Base-by-base conservation (phyloP, 2,329 filamentous ascomycete species). In the Cyphellophora attinorum region DNA sequence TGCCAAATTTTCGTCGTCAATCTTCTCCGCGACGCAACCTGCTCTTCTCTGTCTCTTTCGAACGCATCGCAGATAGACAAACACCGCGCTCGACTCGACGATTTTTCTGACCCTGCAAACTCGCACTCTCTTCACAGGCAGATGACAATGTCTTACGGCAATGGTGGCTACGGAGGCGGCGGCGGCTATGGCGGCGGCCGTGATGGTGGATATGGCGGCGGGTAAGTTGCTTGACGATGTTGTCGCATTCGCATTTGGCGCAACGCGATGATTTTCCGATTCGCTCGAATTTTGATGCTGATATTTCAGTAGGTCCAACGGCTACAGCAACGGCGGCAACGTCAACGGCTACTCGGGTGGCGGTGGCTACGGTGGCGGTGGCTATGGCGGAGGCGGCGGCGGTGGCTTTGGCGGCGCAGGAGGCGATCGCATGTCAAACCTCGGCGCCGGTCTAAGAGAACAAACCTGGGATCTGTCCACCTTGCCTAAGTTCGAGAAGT, bases 401-500 rank as follows among this genome's bases (percentile, higher is more conserved):
- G 13, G 12, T 10, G 58, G 57, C 33, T 60, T 60, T 38, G 64
- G 72, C 37, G 77, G 73, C 46, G 80, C 73, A 48, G 84, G 85
- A 48, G 88, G 89, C 60, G 91, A 98, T 65, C 79, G 84, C 53
- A 98, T 98, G 91, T 82, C 79, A 50, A 80, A 81, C 60, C 83
- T 98, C 44, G 91, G 91, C 52, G 73, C 85, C 45, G 79, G 81
- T 51, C 70, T 98, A 48, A 89, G 93, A 68, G 77, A 81, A 54
- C 91, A 94, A 57, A 71, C 78, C 45, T 98, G 84, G 83, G 91
- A 98, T 58, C 52, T 91, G 35, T 69, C 60, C 54, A 60, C 79
- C 5, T 57, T 98, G 29, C 89, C 91, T 51, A 96, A 96, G 64
- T 98, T 98, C 66, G 91, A 98, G 60, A 98, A 98, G 67, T 88